Evolutionary conservation across 345 rosid genomes (phyloP), one percentile per base, ranked within the genome.

Genomic region (Camelina hispida): DNA sequence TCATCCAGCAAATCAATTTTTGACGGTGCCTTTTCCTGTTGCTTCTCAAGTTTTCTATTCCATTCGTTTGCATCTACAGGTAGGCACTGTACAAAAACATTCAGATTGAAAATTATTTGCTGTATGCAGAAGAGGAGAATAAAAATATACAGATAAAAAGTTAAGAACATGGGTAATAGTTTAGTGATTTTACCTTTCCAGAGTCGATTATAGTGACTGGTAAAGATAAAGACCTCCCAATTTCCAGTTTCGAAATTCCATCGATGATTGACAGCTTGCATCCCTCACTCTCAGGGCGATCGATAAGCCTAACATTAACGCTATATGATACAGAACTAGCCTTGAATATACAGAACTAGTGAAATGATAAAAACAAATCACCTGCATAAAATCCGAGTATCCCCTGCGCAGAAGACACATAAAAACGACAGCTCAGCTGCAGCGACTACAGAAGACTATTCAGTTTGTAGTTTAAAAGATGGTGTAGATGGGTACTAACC

Each of bases 341-440:
- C 55, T 25, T 12, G 11, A 62, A 35, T 25, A 16, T 66, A 60
- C 50, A 55, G 12, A 54, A 42, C 48, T 28, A 34, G 25, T 43
- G 6, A 66, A 15, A 25, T 42, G 51, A 43, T 57, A 46, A 62
- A 20, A 25, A 11, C 15, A 68, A 34, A 9, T 47, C 63, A 89
- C 97, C 97, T 91, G 93, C 91, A 91, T 77, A 91, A 67, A 58
- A 89, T 83, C 51, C 86, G 76, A 75, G 90, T 89, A 57, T 85
- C 95, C 68, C 91, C 97, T 89, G 71, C 57, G 25, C 23, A 58
- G 35, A 43, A 78, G 23, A 48, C 32, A 79, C 2, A 67, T 18
- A 22, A 54, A 73, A 16, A 34, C 55, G 37, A 44, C 17, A 68
- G 15, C 5, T 50, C 52, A 60, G 37, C 44, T 17, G 43, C 15